phyloP scores from a whole-genome alignment of 148 eudicot genomes.

The Fallopia convolvulus region DNA sequence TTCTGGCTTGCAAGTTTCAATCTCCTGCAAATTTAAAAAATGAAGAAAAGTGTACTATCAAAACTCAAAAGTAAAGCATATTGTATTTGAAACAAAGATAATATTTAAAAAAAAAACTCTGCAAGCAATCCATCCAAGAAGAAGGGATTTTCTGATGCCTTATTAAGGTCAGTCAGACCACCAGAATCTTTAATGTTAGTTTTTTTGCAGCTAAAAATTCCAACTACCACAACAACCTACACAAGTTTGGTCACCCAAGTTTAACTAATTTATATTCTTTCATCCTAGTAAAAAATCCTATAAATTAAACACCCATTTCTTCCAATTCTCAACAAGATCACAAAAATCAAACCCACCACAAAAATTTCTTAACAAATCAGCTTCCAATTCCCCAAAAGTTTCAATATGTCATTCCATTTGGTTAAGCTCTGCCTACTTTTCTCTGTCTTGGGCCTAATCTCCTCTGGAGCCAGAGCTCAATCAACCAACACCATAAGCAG shows the following conservation, averaged over 20 bases:
- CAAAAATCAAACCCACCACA: neutral
- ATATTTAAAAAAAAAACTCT: no score
- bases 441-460: neutral
- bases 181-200: neutral
- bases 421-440: neutral
- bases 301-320: slow-evolving; percentile 1
- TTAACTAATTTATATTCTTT: neutral
- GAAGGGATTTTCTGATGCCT: neutral
- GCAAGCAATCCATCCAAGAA: neutral
- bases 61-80: neutral
- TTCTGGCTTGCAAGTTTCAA: neutral
- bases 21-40: neutral
- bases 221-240: slow-evolving; percentile 3
- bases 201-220: slow-evolving; percentile 7
- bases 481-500: slow-evolving; percentile 5
- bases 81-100: neutral
- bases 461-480: slow-evolving; percentile 4
- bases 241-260: neutral
- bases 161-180: neutral
- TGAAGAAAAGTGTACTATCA: neutral
- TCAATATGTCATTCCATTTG: neutral
- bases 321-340: neutral
- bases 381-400: neutral
- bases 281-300: neutral
- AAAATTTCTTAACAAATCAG: neutral